phyloP scores from a whole-genome alignment of 2,329 filamentous ascomycete species.

The Huntiella abstrusa region DNA sequence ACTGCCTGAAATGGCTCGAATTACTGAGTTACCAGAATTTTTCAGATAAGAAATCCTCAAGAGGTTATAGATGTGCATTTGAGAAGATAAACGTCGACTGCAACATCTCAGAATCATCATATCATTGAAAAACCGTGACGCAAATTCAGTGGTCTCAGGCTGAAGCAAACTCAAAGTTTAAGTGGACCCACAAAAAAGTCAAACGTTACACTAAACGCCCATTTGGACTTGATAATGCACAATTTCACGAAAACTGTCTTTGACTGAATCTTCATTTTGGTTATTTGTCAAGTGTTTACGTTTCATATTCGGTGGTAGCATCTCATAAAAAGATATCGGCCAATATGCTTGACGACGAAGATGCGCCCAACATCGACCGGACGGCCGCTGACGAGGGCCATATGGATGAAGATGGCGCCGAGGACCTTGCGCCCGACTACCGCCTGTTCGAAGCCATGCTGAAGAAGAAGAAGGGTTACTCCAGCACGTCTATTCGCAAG shows the following conservation, averaged over 20 bases:
- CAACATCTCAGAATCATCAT: no score
- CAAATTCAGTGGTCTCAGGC: no score
- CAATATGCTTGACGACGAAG: slow-evolving; percentile 24
- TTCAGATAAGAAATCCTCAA: no score
- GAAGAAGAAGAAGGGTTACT: slow-evolving; percentile 31
- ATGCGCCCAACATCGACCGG: slow-evolving; percentile 17
- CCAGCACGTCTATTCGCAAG: slow-evolving; percentile 56
- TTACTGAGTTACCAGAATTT: no score
- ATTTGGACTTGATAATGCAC: not conserved
- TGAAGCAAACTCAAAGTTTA: not conserved
- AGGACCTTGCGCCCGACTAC: slow-evolving; percentile 76
- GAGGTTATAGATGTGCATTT: no score
- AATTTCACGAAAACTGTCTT: not conserved
- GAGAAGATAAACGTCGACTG: no score
- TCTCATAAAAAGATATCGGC: not conserved
- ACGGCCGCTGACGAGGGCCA: slow-evolving; percentile 14
- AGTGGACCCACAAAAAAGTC: slow-evolving; percentile 1
- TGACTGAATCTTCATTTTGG: no score
- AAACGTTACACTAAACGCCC: slow-evolving; percentile 1
- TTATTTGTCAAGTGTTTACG: no score
- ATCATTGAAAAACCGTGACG: no score
- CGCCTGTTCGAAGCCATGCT: slow-evolving; percentile 44
- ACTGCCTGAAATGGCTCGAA: no score
- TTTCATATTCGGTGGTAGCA: not conserved
- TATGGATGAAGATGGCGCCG: slow-evolving; percentile 38